A percentile compares a stretch with the other conserved stretches of the same genome.
Conservation (phyloP, 2,329 filamentous ascomycete species). For the Sarocladium kiliense region DNA sequence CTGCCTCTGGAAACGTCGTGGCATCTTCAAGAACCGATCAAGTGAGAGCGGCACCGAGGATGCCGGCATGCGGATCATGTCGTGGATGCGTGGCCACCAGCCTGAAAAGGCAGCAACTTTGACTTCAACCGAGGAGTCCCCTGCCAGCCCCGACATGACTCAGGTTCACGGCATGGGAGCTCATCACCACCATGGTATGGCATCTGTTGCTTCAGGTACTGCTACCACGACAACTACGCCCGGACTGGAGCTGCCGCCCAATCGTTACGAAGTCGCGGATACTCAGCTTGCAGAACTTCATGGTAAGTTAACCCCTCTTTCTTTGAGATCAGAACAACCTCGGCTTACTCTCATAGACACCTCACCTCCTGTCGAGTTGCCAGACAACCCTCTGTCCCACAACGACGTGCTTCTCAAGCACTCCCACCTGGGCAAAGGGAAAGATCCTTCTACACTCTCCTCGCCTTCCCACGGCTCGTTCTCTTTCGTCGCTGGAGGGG, state of each 20-base stretch:
- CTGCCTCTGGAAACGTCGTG: constrained; percentile 47
- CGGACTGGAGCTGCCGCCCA: constrained; percentile 10
- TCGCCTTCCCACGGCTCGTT: constrained; percentile 20
- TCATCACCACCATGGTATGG: constrained; percentile 9
- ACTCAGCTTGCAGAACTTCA: constrained; percentile 41
- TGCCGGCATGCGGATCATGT: constrained; percentile 40
- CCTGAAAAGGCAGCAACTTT: constrained; percentile 37
- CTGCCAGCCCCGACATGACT: constrained; percentile 33
- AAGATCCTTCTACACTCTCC: constrained; percentile 9
- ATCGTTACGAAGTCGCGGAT: constrained; percentile 35
- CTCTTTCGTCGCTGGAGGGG: constrained; percentile 15
- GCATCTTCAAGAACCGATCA: constrained; percentile 31
- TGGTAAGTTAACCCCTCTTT: constrained; percentile 28
- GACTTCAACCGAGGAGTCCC: constrained; percentile 37
- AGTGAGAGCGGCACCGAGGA: constrained; percentile 39
- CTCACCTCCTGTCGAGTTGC: constrained; percentile 38
- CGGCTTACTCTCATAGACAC: constrained; percentile 28
- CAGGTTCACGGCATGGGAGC: constrained; percentile 20
- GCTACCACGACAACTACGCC: constrained; percentile 14
- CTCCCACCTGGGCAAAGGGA: constrained; percentile 17
- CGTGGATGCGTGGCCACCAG: constrained; percentile 39
- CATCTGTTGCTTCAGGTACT: background rate
- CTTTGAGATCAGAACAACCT: background rate
- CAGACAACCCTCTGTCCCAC: constrained; percentile 35
- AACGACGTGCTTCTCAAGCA: constrained; percentile 33